A percentile compares a stretch with the other conserved stretches of the same genome.
phyloP scores from a whole-genome alignment of 2,329 filamentous ascomycete species.

The Hawksworthiomyces lignivorus region DNA sequence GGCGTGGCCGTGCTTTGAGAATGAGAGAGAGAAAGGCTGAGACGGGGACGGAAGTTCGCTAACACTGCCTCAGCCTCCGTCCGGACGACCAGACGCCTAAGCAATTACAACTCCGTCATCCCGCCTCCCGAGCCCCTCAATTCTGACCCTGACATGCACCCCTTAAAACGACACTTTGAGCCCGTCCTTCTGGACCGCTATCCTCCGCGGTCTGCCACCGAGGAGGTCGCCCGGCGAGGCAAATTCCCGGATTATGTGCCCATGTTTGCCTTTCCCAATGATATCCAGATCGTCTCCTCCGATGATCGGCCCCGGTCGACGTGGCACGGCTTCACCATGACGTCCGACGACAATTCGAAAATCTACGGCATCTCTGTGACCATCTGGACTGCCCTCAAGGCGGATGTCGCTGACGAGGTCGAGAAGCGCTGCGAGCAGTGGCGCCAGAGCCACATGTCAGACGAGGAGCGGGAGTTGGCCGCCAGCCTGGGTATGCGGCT shows the following conservation, averaged over 20 bases:
- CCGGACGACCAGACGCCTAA: constrained; percentile 79
- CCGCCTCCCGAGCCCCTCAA: constrained; percentile 87
- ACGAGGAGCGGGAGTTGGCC: constrained; percentile 84
- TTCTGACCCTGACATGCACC: constrained; percentile 87
- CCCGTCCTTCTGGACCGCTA: constrained; percentile 94
- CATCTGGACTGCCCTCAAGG: constrained; percentile 82
- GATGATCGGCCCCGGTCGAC: constrained; percentile 92
- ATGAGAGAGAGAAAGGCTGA: no score
- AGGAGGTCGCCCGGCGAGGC: constrained; percentile 72
- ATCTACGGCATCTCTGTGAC: constrained; percentile 87
- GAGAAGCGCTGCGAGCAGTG: constrained; percentile 75
- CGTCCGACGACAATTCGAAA: constrained; percentile 82
- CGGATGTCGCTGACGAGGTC: constrained; percentile 73
- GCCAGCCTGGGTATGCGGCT: constrained; percentile 84
- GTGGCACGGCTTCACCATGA: constrained; percentile 99
- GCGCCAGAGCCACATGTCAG: constrained; percentile 82
- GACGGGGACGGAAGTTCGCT: no score
- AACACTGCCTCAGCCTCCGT: constrained; percentile 40
- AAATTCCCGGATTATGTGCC: constrained; percentile 95
- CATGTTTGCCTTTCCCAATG: constrained; percentile 98
- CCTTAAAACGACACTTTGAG: constrained; percentile 86
- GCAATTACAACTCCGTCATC: constrained; percentile 98
- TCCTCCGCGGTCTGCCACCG: constrained; percentile 71
- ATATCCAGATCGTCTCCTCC: constrained; percentile 92
- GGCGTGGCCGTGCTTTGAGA: no score